phyloP scores from a whole-genome alignment of 441 rosid genomes.

The Pelargonium cotyledonis region DNA sequence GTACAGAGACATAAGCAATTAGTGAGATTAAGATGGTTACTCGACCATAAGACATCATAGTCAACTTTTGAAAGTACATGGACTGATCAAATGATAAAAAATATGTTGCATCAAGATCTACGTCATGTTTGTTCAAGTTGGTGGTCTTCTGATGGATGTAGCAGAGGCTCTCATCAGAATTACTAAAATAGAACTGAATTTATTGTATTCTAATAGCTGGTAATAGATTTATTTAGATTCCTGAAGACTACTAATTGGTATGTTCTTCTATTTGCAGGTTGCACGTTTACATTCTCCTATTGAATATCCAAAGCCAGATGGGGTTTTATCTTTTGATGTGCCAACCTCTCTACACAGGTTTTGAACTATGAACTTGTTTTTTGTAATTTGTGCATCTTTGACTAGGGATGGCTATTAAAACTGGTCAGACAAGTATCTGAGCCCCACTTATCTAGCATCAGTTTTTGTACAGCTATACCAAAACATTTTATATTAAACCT shows the following conservation, averaged over 20 bases:
- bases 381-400: background rate
- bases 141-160: too few species aligned
- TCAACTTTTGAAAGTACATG: too few species aligned
- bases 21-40: too few species aligned
- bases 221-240: too few species aligned
- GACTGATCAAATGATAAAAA: too few species aligned
- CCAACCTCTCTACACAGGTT: constrained; percentile 94
- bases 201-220: too few species aligned
- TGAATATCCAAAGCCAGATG: constrained; percentile 84
- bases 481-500: background rate
- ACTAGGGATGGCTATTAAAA: background rate
- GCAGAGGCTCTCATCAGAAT: background rate
- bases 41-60: too few species aligned
- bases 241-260: constrained; percentile 5
- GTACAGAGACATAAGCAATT: too few species aligned
- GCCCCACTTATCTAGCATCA: background rate
- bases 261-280: constrained; percentile 39
- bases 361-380: background rate
- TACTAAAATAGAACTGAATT: background rate
- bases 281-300: constrained; percentile 56
- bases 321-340: constrained; percentile 74
- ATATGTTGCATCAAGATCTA: too few species aligned
- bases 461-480: background rate
- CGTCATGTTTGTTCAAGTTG: too few species aligned
- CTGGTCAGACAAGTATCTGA: background rate